These are phyloP conservation scores for Boletus rubropictus DNA, from an alignment of 768 basidiomycete species.

Conservation along the genomic window DNA sequence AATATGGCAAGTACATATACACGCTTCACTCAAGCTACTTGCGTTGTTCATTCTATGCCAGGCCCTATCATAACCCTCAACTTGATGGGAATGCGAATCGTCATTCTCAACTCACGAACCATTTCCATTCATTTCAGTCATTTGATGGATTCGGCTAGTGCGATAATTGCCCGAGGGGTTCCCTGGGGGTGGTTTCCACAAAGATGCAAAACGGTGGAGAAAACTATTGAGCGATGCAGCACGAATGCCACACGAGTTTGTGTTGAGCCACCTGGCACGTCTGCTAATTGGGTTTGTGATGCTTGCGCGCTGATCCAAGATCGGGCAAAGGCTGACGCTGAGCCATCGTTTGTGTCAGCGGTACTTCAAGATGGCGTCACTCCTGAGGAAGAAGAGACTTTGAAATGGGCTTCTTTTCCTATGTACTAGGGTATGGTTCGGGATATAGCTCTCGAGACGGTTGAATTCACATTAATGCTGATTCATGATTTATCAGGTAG, in stretches of 20 bases:
- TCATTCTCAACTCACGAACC: too few relatives aligned
- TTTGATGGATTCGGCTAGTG: neutral
- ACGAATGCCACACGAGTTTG: constrained; percentile 2
- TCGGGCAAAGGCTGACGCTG: constrained; percentile 8
- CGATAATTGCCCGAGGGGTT: constrained; percentile 18
- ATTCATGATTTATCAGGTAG: constrained; percentile 19
- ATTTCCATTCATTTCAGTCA: too few relatives aligned
- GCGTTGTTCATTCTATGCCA: too few relatives aligned
- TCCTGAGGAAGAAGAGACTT: constrained; percentile 6
- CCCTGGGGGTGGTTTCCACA: constrained; percentile 15
- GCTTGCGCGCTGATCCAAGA: neutral
- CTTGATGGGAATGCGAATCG: too few relatives aligned
- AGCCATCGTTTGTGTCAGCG: constrained; percentile 10
- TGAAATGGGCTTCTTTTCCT: constrained; percentile 14
- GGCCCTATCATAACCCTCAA: too few relatives aligned
- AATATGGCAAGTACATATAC: too few relatives aligned
- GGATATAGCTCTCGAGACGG: neutral
- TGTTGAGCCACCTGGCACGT: constrained; percentile 14
- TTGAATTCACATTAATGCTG: neutral
- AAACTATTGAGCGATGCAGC: constrained; percentile 4
- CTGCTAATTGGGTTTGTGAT: neutral
- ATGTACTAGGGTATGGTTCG: constrained; percentile 14
- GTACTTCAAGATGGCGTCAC: constrained; percentile 6
- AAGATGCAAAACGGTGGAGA: constrained; percentile 2
- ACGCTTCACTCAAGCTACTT: too few relatives aligned